These are phyloP conservation scores for Mycena citricolor DNA, from an alignment of 1,284 basidiomycete species.

Conservation along the genomic window DNA sequence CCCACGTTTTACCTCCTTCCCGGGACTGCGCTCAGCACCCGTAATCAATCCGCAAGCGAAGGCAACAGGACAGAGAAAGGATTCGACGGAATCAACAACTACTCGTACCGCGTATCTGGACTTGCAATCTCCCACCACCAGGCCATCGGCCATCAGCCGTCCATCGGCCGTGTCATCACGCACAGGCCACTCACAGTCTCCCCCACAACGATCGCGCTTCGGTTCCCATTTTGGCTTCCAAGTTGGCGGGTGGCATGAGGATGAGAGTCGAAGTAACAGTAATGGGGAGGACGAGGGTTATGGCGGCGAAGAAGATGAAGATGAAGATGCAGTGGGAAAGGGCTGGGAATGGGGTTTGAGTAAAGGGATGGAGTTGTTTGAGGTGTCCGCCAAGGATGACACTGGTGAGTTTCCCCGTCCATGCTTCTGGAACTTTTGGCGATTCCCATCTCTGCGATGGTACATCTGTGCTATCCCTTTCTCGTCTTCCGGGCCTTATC, in stretches of 20 bases:
- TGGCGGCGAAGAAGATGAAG: conserved; percentile 46
- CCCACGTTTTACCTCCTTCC: conserved; percentile 82
- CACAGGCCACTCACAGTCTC: conserved; percentile 49
- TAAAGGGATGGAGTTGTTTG: conserved; percentile 80
- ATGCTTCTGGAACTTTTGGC: too few relatives aligned
- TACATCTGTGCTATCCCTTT: conserved; percentile 13
- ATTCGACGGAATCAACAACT: too few relatives aligned
- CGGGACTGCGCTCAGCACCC: conserved; percentile 64
- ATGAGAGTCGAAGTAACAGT: conserved; percentile 67
- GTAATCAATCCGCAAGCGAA: conserved; percentile 36
- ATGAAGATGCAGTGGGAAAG: conserved; percentile 68
- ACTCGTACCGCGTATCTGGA: conserved; percentile 53
- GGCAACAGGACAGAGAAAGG: too few relatives aligned
- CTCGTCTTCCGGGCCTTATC: conserved; percentile 59
- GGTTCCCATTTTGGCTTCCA: conserved; percentile 51
- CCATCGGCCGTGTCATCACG: conserved; percentile 37
- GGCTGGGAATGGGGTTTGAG: conserved; percentile 78
- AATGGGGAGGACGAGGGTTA: conserved; percentile 66
- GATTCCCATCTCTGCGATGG: too few relatives aligned
- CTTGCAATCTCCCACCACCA: conserved; percentile 40
- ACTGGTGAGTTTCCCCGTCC: conserved; percentile 68
- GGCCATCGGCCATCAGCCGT: conserved; percentile 44
- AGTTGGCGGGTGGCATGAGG: conserved; percentile 54
- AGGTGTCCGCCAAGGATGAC: conserved; percentile 85
- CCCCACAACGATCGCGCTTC: conserved; percentile 54